Conservation (phyloP, 78 protist genomes). For the Dictyostelium capitatum region DNA sequence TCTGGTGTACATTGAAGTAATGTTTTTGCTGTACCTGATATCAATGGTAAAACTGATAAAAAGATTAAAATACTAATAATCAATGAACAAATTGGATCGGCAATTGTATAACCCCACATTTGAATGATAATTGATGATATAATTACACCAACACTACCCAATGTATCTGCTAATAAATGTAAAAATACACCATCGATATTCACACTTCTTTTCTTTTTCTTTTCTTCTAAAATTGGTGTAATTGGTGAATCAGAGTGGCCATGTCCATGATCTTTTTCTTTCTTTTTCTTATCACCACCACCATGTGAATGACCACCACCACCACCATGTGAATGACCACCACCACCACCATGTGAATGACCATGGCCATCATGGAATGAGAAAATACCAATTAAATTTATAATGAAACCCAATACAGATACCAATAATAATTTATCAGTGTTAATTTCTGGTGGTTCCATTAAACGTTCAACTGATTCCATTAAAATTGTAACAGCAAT, state of each 20-base stretch:
- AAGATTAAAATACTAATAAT: slow-evolving; percentile 91
- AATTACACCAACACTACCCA: slow-evolving; percentile 98
- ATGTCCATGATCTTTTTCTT: slow-evolving; percentile 13
- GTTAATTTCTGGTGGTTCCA: slow-evolving; percentile 91
- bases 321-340: slow-evolving; percentile 80
- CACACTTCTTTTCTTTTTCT: slow-evolving; percentile 72
- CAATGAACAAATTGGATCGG: slow-evolving; percentile 96
- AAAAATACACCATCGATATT: slow-evolving; percentile 91
- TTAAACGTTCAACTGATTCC: slow-evolving; percentile 93
- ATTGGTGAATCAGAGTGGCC: background rate
- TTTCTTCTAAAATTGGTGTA: slow-evolving; percentile 11
- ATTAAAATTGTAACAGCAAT: slow-evolving; percentile 89
- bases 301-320: slow-evolving; percentile 54
- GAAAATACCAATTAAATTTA: slow-evolving; percentile 95
- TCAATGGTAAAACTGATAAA: slow-evolving; percentile 90
- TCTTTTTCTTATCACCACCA: slow-evolving; percentile 11
- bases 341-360: slow-evolving; percentile 76
- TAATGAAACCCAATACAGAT: slow-evolving; percentile 93
- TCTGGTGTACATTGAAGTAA: slow-evolving; percentile 91
- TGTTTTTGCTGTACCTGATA: slow-evolving; percentile 64
- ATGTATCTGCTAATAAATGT: slow-evolving; percentile 97
- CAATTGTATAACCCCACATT: slow-evolving; percentile 84
- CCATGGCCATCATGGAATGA: slow-evolving; percentile 90
- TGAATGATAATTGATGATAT: slow-evolving; percentile 90
- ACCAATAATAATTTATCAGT: slow-evolving; percentile 92